These are phyloP conservation scores for Ogataea hybrid DNA, from an alignment of 1,139 yeast genomes.

Conservation along the genomic window DNA sequence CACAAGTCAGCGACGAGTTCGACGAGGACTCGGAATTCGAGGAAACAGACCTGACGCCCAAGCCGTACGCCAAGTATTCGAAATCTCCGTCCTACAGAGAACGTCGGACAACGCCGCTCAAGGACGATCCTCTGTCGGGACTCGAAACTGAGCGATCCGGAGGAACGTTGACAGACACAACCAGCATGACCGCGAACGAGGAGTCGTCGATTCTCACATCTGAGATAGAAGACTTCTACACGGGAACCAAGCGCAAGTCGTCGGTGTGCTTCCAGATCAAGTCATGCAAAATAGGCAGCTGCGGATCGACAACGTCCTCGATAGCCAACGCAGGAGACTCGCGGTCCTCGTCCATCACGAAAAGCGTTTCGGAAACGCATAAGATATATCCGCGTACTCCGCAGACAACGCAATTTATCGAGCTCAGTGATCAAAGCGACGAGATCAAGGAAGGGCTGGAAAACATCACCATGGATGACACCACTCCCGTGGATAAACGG, in stretches of 20 bases:
- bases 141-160: slow-evolving; percentile 11
- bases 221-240: slow-evolving; percentile 23
- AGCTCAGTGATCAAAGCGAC: slow-evolving; percentile 25
- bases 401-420: slow-evolving; percentile 6
- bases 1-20: slow-evolving; percentile 14
- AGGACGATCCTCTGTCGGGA: background rate
- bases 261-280: slow-evolving; percentile 26
- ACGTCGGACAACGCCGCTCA: background rate
- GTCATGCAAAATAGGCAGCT: slow-evolving; percentile 13
- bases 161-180: slow-evolving; percentile 17
- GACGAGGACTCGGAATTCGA: slow-evolving; percentile 18
- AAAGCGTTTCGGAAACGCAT: slow-evolving; percentile 8
- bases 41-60: slow-evolving; percentile 14
- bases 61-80: slow-evolving; percentile 11
- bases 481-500: slow-evolving; percentile 9
- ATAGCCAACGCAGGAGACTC: slow-evolving; percentile 12
- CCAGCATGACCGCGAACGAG: slow-evolving; percentile 11
- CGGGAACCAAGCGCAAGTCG: slow-evolving; percentile 26
- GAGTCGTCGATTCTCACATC: slow-evolving; percentile 23
- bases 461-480: slow-evolving; percentile 2
- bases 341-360: slow-evolving; percentile 19
- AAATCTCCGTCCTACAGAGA: slow-evolving; percentile 15
- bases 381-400: slow-evolving; percentile 20
- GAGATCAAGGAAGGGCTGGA: background rate
- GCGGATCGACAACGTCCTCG: slow-evolving; percentile 18